Percentiles rank a stretch among this genome's conserved stretches.
phyloP scores from a whole-genome alignment of 208 protist genomes.

The Novymonas esmeraldas region DNA sequence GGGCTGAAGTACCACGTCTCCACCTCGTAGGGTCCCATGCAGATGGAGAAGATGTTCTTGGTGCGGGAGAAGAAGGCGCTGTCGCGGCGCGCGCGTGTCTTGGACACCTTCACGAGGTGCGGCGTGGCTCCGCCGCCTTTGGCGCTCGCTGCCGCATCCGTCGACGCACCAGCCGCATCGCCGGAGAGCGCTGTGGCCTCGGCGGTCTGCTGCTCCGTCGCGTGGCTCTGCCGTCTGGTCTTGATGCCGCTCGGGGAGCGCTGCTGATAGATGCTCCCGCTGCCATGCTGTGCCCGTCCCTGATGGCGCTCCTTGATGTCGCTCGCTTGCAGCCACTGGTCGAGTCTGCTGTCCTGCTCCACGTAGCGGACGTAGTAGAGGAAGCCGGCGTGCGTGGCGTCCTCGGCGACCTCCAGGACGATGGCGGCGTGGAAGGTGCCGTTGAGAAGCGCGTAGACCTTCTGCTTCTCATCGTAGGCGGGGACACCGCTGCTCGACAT shows the following conservation, averaged over 20 bases:
- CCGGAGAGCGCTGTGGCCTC: slow-evolving; percentile 13
- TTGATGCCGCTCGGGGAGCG: slow-evolving; percentile 49
- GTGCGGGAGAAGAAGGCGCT: slow-evolving; percentile 91
- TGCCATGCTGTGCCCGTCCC: slow-evolving; percentile 40
- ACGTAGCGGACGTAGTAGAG: slow-evolving; percentile 90
- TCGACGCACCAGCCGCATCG: neutral
- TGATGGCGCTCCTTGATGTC: slow-evolving; percentile 74
- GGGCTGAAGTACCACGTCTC: slow-evolving; percentile 98
- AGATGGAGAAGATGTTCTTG: slow-evolving; percentile 97
- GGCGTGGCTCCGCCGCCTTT: slow-evolving; percentile 49
- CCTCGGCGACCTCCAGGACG: slow-evolving; percentile 70
- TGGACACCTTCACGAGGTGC: slow-evolving; percentile 73
- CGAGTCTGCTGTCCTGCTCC: slow-evolving; percentile 89
- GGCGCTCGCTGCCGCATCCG: slow-evolving; percentile 28
- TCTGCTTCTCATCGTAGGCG: slow-evolving; percentile 76
- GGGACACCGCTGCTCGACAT: slow-evolving; percentile 23
- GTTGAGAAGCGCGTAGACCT: slow-evolving; percentile 83
- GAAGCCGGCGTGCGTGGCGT: slow-evolving; percentile 46
- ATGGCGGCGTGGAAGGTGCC: slow-evolving; percentile 80
- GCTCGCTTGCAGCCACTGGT: slow-evolving; percentile 81
- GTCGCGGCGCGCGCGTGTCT: slow-evolving; percentile 72
- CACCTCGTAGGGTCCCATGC: slow-evolving; percentile 96
- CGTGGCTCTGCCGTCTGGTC: slow-evolving; percentile 66
- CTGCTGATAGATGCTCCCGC: slow-evolving; percentile 35
- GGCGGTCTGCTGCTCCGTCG: slow-evolving; percentile 13